Conservation (phyloP, 352 stramenopile genomes). For the Phytophthora uliginosa region DNA sequence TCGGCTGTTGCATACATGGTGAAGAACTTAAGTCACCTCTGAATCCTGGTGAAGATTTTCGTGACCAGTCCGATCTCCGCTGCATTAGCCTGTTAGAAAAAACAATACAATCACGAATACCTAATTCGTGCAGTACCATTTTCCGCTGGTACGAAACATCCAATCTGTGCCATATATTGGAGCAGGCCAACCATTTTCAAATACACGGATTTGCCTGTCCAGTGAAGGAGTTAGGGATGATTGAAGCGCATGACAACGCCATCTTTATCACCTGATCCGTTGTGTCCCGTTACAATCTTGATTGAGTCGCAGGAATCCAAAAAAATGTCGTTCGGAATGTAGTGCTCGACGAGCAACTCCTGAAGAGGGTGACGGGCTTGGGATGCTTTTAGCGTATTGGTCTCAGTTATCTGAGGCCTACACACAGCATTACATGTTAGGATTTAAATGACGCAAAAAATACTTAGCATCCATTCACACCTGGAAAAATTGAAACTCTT, state of each 20-base stretch:
- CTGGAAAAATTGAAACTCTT: slow-evolving; percentile 82
- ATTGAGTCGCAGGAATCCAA: slow-evolving; percentile 56
- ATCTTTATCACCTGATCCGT: slow-evolving; percentile 79
- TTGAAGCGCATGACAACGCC: not conserved
- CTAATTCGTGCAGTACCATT: slow-evolving; percentile 46
- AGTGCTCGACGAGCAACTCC: slow-evolving; percentile 85
- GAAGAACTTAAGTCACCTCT: slow-evolving; percentile 54
- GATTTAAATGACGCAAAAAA: not conserved
- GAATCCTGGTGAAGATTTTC: slow-evolving; percentile 86
- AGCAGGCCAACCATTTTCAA: slow-evolving; percentile 88
- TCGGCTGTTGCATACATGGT: slow-evolving; percentile 15
- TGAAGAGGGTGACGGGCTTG: slow-evolving; percentile 85
- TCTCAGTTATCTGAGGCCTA: slow-evolving; percentile 60
- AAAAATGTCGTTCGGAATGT: slow-evolving; percentile 84
- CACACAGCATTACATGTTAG: not conserved
- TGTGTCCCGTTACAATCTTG: slow-evolving; percentile 85
- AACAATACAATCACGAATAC: not conserved
- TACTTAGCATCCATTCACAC: slow-evolving; percentile 28
- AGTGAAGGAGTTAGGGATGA: not conserved
- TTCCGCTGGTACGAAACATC: slow-evolving; percentile 81
- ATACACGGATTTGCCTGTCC: slow-evolving; percentile 87
- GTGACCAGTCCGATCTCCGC: slow-evolving; percentile 78
- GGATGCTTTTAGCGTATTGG: slow-evolving; percentile 59
- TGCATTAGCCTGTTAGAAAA: slow-evolving; percentile 33
- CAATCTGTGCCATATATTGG: slow-evolving; percentile 90